Base-by-base conservation (phyloP, 768 basidiomycete species). In the Jaapia argillacea region DNA sequence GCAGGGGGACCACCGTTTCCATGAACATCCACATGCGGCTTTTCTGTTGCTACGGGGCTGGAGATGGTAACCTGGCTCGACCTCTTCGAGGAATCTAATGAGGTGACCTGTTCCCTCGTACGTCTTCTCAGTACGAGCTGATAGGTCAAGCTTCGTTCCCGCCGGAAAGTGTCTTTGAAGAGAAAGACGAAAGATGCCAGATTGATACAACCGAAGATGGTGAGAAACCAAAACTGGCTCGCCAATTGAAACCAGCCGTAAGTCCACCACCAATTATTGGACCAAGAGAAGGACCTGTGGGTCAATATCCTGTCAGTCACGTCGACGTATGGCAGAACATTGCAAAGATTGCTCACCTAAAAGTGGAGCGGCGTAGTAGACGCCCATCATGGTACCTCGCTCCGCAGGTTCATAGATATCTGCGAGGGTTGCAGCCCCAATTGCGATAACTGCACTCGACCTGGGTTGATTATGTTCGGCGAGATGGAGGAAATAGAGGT, bases 101-200 rank as follows among this genome's bases (percentile, higher is more conserved):
- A 43, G n/a, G 51, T 48, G 37, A 52, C 48, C 31, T 43, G 43
- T 7, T 57, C 55, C 35, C 58, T 59, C 4, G 65, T 44, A 14
- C 71, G 67, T 38, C 68, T 62, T 47, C 66, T 71, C 35, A 86
- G 62, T 0, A 79, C 78, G 27, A 69, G 68, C 55, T 86, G 85
- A 58, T 92, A 94, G 2, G 77, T 75, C 20, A 85, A 61, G 43
- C 88, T 92, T 36, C 92, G 80, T 54, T 91, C 86, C 43, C 72
- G 65, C 14, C 89, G 74, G 64, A 86, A 93, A 1, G 88, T 88
- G 53, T 93, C 89, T 45, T 74, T 75, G 66, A 91, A 86, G 54
- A 82, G 65, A 20, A 81, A 58, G 25, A 82, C 43, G 58, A 88
- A 86, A 16, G 68, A 61, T 28, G 77, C 36, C 41, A 76, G 65